A percentile compares a stretch with the other conserved stretches of the same genome.
Conservation (phyloP, 108 stramenopile species). For the Fragilariopsis cylindrus region DNA sequence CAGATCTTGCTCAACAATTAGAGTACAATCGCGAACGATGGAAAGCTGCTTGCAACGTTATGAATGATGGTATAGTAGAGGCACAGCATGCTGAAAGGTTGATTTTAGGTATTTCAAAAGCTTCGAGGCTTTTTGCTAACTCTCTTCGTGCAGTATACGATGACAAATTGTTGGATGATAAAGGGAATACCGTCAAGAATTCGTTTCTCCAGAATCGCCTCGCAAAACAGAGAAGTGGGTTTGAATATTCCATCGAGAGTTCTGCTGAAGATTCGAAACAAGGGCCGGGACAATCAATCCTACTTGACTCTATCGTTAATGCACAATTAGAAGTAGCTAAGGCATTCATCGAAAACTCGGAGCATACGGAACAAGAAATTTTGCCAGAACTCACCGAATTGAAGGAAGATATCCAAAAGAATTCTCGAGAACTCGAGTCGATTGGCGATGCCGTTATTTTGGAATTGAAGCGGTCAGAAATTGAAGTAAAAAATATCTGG, state of each 20-base stretch:
- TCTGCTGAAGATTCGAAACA: slow-evolving; percentile 19
- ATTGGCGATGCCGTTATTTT: slow-evolving; percentile 56
- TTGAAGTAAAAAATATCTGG: slow-evolving; percentile 64
- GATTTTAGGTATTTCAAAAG: slow-evolving; percentile 29
- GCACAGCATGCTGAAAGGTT: slow-evolving; percentile 34
- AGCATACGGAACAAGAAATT: slow-evolving; percentile 30
- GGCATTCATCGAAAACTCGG: slow-evolving; percentile 24
- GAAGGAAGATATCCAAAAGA: slow-evolving; percentile 4
- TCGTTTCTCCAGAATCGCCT: slow-evolving; percentile 38
- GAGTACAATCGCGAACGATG: slow-evolving; percentile 23
- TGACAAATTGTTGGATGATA: slow-evolving; percentile 35
- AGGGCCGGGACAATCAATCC: slow-evolving; percentile 21
- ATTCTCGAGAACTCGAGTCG: slow-evolving; percentile 11
- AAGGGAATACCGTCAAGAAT: slow-evolving; percentile 33
- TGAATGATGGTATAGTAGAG: slow-evolving; percentile 28
- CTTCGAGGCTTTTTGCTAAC: slow-evolving; percentile 29
- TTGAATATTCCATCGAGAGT: slow-evolving; percentile 40
- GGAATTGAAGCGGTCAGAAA: slow-evolving; percentile 67
- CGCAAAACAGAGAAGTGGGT: slow-evolving; percentile 11
- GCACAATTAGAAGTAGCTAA: slow-evolving; percentile 29
- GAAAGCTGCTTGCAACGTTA: slow-evolving; percentile 17
- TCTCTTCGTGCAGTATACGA: slow-evolving; percentile 28
- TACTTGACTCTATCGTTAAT: slow-evolving; percentile 27
- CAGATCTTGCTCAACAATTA: slow-evolving; percentile 21
- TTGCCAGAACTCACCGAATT: slow-evolving; percentile 32